These are phyloP conservation scores for Ilex paraguariensis DNA, from an alignment of 305 asterid species.

Conservation along the genomic window DNA sequence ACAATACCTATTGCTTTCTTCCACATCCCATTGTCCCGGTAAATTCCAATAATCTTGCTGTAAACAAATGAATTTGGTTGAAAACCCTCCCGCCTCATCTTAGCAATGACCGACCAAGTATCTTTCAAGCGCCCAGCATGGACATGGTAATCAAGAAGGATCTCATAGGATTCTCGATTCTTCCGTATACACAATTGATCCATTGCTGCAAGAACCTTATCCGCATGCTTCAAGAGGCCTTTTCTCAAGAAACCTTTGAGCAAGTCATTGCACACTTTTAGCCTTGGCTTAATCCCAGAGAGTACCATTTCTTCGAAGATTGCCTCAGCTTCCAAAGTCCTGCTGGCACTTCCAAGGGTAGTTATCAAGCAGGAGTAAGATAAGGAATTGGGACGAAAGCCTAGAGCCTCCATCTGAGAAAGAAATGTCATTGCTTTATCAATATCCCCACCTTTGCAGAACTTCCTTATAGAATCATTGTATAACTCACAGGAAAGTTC, in stretches of 20 bases:
- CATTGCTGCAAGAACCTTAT: conserved; percentile 36
- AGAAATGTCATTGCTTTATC: conserved; percentile 69
- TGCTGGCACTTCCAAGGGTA: conserved; percentile 63
- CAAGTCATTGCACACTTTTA: conserved; percentile 47
- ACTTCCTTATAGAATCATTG: conserved; percentile 44
- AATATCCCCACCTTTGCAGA: conserved; percentile 63
- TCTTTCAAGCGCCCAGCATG: conserved; percentile 64
- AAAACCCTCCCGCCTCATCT: conserved; percentile 69
- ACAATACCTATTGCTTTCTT: conserved; percentile 71
- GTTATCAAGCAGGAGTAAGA: conserved; percentile 49
- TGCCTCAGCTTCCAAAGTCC: conserved; percentile 83
- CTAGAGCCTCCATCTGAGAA: conserved; percentile 78
- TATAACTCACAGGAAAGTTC: conserved; percentile 55
- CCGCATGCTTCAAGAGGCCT: conserved; percentile 60
- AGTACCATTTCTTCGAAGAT: conserved; percentile 71
- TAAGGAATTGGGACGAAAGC: conserved; percentile 42
- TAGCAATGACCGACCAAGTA: conserved; percentile 66
- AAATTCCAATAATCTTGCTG: conserved; percentile 72
- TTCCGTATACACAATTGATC: conserved; percentile 40
- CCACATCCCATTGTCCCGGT: conserved; percentile 97
- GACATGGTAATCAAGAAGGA: conserved; percentile 61
- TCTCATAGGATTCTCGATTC: conserved; percentile 65
- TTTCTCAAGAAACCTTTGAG: conserved; percentile 67
- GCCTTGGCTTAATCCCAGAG: conserved; percentile 50
- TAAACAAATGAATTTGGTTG: conserved; percentile 65